Base-by-base conservation (phyloP, 345 rosid genomes). In the Garcia nutans region DNA sequence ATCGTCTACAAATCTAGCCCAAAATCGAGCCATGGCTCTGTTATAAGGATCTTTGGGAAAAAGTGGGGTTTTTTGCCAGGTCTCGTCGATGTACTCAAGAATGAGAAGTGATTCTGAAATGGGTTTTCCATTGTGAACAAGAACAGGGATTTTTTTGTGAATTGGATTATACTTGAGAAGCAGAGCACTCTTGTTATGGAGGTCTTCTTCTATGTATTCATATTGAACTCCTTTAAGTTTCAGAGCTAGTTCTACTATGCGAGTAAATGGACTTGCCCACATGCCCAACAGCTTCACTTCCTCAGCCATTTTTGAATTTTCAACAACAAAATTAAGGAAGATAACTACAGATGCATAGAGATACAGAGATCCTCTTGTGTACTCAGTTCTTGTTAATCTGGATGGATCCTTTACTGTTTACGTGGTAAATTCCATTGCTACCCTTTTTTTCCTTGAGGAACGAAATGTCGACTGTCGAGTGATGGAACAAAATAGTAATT, bases 1-100 rank as follows among this genome's bases (percentile, higher is more conserved):
- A 37, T 37, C 80, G 6, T 78, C 50, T 16, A 78, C 41, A 17
- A 65, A 78, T 49, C 55, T 78, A 23, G 72, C 71, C 76, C 76
- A 77, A 17, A 77, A 77, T 9, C 80, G 80, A 41, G 76, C 71
- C 5, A 22, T 50, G 57, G 72, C 64, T 44, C 41, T 37, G 11
- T 52, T 22, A 28, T 64, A 31, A 72, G 50, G 76, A 49, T 71
- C 70, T 28, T 71, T 24, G 20, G 80, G 80, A 19, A 71, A 57
- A 13, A 77, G 76, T 56, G 73, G 73, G 55, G 17, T 28, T 7
- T 52, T 45, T 33, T 11, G 44, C 73, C 60, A 69, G 23, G 24
- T 69, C 31, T 69, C 60, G 4, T 69, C 73, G 23, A 69, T 52
- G 61, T 69, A 69, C 24, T 52, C 60, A 19, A 69, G 73, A 50